Conservation (phyloP, 345 rosid genomes). For the Hirschfeldia incana region DNA sequence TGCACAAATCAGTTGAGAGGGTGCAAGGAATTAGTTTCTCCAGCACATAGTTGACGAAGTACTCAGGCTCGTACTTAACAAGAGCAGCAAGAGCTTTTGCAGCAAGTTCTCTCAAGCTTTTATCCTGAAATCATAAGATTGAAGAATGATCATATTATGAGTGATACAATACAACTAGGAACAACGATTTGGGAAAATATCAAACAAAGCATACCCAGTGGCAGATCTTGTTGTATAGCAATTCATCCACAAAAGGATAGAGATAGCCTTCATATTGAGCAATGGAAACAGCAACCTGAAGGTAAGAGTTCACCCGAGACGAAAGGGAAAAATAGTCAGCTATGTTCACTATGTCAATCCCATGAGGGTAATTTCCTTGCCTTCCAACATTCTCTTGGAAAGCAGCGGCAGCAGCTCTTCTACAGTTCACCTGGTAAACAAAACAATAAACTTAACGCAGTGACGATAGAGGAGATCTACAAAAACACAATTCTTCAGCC, state of each 20-base stretch:
- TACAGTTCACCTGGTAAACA: constrained; percentile 81
- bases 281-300: constrained; percentile 75
- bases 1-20: constrained; percentile 86
- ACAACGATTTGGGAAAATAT: constrained; percentile 4
- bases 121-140: constrained; percentile 58
- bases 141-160: constrained; percentile 6
- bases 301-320: constrained; percentile 78
- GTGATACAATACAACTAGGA: background rate
- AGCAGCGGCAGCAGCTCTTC: constrained; percentile 99
- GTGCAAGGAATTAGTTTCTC: constrained; percentile 77
- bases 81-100: constrained; percentile 87
- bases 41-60: constrained; percentile 64
- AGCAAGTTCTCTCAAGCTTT: constrained; percentile 90
- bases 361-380: constrained; percentile 95
- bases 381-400: constrained; percentile 99
- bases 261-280: constrained; percentile 86
- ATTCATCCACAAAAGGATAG: constrained; percentile 86
- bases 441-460: constrained; percentile 17
- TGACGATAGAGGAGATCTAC: constrained; percentile 13
- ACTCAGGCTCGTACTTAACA: constrained; percentile 73
- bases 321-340: constrained; percentile 99
- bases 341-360: constrained; percentile 92
- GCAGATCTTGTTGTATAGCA: constrained; percentile 75
- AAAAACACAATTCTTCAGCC: constrained; percentile 16
- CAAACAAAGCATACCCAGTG: constrained; percentile 76